Base-by-base conservation (phyloP, 2,329 filamentous ascomycete genomes). In the Colletotrichum sp. region DNA sequence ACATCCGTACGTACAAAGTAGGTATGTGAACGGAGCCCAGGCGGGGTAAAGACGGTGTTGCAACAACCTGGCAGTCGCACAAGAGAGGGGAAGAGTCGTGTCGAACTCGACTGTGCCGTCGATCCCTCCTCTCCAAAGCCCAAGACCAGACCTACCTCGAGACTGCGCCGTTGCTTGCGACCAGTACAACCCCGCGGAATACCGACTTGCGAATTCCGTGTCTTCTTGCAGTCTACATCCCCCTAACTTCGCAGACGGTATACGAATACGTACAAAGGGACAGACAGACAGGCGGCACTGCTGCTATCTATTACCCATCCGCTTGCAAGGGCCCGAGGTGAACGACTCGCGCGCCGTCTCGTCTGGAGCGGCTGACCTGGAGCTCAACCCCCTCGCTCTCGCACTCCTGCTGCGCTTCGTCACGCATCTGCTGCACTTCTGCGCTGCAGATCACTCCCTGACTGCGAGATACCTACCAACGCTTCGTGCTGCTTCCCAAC, bases 331-430 rank as follows among this genome's bases (percentile, higher is more conserved):
- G 62, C 62, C 32, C 8, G 32, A 64, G 34, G 62, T 62, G 55
- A 72, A 44, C 72, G 72, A 75, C 72, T 75, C 72, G 72, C 69
- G 72, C 62, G 63, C 30, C 34, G 63, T 63, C 69, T 75, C 69
- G 72, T 75, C 72, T 75, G 49, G 32, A 62, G 39, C 69, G 62
- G 34, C 70, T 52, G 61, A 64, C 44, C 30, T 34, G 29, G 36
- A 30, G n/a, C 44, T 52, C n/a, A 52, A 22, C 44, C 44, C 66
- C 32, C 39, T 67, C 30, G 49, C 34, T 62, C 29, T 49, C 9
- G 30, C 34, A 52, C 71, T 71, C 57, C n/a, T 65, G 61, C 52
- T 59, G 39, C 63, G 36, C 62, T 36, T 44, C 70, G 62, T 27
- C 65, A 44, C 57, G 36, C 34, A 22, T 22, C 52, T 59, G 39